phyloP scores from a whole-genome alignment of 306 rosid genomes.

The Ziziphus jujuba region DNA sequence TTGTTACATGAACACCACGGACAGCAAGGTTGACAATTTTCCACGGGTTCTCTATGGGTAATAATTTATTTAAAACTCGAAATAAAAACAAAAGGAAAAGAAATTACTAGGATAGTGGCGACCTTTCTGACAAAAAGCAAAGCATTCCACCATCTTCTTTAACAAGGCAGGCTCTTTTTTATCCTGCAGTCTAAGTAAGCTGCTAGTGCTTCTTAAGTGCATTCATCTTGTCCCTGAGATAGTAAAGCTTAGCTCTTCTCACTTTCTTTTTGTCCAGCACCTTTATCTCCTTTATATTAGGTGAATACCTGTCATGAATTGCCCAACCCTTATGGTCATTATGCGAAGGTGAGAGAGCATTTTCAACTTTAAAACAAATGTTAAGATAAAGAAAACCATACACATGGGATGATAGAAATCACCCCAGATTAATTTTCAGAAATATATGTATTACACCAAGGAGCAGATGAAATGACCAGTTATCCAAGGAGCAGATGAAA shows the following conservation, averaged over 20 bases:
- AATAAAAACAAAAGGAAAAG: no score
- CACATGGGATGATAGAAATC: no score
- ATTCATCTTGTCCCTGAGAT: constrained; percentile 87
- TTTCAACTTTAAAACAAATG: constrained; percentile 11
- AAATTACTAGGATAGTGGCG: neutral
- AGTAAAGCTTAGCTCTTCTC: constrained; percentile 93
- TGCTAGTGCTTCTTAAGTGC: constrained; percentile 61
- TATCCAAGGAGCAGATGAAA: no score
- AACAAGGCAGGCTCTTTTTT: neutral
- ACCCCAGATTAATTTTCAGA: no score
- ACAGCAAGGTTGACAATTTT: no score
- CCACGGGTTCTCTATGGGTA: no score
- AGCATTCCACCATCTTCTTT: constrained; percentile 14
- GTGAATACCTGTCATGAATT: constrained; percentile 73
- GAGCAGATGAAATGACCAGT: no score
- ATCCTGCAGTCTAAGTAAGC: neutral
- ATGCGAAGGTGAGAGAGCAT: constrained; percentile 14
- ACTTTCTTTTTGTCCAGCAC: constrained; percentile 94
- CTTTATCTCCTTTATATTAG: constrained; percentile 97
- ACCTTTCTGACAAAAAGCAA: neutral
- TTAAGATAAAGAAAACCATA: no score
- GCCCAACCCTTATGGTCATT: neutral
- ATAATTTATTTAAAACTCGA: no score
- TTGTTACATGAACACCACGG: no score
- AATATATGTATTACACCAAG: no score